Evolutionary conservation across 352 stramenopile species (phyloP), one percentile per base, ranked within the genome.

Genomic region (Phytopythium litorale): DNA sequence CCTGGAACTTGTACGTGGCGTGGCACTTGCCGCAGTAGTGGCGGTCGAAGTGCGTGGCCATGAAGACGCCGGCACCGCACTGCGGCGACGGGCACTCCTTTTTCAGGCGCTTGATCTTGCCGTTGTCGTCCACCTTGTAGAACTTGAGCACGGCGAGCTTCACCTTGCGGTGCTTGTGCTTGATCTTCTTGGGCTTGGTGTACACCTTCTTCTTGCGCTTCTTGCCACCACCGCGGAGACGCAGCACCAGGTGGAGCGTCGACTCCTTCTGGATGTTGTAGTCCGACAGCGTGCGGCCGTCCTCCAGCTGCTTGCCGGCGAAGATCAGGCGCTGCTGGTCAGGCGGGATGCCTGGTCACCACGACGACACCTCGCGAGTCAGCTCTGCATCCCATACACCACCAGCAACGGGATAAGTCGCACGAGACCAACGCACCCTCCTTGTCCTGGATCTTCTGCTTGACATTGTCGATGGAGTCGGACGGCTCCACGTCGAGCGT

Each of bases 391-490:
- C 12, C 19, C 38, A 3, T 28, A 28, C 19, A 55, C 3, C 16
- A 62, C 15, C 25, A 48, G 8, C 3, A 12, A 55, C 12, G 18
- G 3, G 1, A 3, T 3, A 49, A 23, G 23, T 16, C 38, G 3
- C 4, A 30, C n/a, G n/a, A 16, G 1, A 7, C 11, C 11, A 4
- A 81, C 79, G 0, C 38, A 88, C 84, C 98, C 84, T 99, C 98
- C 92, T 99, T 99, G 84, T 99, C 98, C 88, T 99, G 98, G 75
- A 99, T 99, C 94, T 99, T 99, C 67, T 96, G 88, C 93, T 99
- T 99, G 64, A 99, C 97, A 88, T 99, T 99, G 80, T 99, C 97
- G 89, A 99, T 99, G 66, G 94, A 98, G 81, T 99, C 98, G 45
- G 87, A 97, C 45, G 98, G 95, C 83, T 99, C 98, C 49, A 99